phyloP scores from a whole-genome alignment of 306 rosid genomes.

The Neltuma alba region DNA sequence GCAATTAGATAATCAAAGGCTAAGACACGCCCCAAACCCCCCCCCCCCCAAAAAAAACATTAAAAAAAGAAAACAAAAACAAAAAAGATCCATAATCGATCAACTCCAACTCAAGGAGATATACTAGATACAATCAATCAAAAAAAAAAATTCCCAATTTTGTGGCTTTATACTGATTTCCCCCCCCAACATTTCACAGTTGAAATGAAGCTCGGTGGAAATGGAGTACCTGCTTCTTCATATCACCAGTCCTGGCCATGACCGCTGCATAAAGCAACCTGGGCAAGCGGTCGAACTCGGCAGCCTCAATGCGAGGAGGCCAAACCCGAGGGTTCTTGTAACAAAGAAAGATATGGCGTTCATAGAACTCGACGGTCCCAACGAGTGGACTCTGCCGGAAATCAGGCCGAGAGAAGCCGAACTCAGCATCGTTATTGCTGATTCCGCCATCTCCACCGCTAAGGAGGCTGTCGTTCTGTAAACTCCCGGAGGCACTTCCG shows the following conservation, averaged over 20 bases:
- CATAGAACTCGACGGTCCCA: slow-evolving; percentile 79
- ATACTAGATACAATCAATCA: neutral
- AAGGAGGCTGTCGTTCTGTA: slow-evolving; percentile 76
- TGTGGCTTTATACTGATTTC: neutral
- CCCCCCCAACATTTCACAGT: neutral
- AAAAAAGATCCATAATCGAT: slow-evolving; percentile 7
- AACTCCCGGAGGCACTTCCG: slow-evolving; percentile 84
- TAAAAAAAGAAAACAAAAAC: neutral
- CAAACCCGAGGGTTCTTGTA: slow-evolving; percentile 84
- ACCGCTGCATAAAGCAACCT: slow-evolving; percentile 89
- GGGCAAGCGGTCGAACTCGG: slow-evolving; percentile 95
- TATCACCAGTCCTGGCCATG: slow-evolving; percentile 64
- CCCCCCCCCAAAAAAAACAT: neutral
- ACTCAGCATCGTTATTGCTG: slow-evolving; percentile 55
- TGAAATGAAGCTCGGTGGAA: neutral
- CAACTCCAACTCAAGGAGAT: neutral
- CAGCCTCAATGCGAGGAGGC: slow-evolving; percentile 95
- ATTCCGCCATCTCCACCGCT: slow-evolving; percentile 24
- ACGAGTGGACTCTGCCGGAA: slow-evolving; percentile 63
- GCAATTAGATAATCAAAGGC: neutral
- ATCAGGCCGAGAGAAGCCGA: slow-evolving; percentile 72
- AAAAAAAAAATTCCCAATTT: neutral
- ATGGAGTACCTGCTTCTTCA: slow-evolving; percentile 68
- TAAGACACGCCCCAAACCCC: neutral
- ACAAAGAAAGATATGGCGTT: slow-evolving; percentile 83